phyloP scores from a whole-genome alignment of 129 eudicot species.

The Ambrosia artemisiifolia region DNA sequence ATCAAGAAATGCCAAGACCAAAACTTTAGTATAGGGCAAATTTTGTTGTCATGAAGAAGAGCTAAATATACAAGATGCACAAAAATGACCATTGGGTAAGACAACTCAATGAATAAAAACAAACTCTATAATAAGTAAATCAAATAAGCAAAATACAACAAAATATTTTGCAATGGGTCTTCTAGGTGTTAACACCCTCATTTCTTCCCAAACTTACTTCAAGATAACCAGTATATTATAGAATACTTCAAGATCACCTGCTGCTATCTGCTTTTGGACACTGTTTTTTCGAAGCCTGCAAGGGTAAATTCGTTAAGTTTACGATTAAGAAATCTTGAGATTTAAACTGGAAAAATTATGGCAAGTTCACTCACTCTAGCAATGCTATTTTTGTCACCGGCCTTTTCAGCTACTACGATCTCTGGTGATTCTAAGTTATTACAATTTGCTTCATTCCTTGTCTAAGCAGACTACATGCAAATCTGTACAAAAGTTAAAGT shows the following conservation, averaged over 20 bases:
- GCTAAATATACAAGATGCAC: too few relatives aligned
- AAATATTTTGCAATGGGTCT: too few relatives aligned
- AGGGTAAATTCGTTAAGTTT: background rate
- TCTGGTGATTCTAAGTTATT: constrained; percentile 65
- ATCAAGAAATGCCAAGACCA: too few relatives aligned
- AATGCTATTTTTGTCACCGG: constrained; percentile 48
- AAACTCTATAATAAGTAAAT: too few relatives aligned
- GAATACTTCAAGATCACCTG: constrained; percentile 37
- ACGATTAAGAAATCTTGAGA: background rate
- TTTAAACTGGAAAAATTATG: constrained; percentile 37
- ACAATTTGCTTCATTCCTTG: constrained; percentile 91
- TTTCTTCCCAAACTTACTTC: too few relatives aligned
- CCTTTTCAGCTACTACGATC: constrained; percentile 55
- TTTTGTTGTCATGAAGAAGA: too few relatives aligned
- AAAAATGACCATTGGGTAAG: too few relatives aligned
- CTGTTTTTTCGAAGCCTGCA: constrained; percentile 63
- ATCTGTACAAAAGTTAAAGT: constrained; percentile 44
- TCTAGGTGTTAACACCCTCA: too few relatives aligned
- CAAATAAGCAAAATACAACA: too few relatives aligned
- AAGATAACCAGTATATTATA: too few relatives aligned
- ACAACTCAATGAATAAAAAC: too few relatives aligned
- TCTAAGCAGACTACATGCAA: constrained; percentile 89
- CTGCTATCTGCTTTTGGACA: constrained; percentile 58
- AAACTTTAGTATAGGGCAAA: too few relatives aligned
- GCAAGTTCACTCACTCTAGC: constrained; percentile 24